Evolutionary conservation across 441 rosid species (phyloP), one percentile per base, ranked within the genome.

Genomic region (Gossypium gossypioides): DNA sequence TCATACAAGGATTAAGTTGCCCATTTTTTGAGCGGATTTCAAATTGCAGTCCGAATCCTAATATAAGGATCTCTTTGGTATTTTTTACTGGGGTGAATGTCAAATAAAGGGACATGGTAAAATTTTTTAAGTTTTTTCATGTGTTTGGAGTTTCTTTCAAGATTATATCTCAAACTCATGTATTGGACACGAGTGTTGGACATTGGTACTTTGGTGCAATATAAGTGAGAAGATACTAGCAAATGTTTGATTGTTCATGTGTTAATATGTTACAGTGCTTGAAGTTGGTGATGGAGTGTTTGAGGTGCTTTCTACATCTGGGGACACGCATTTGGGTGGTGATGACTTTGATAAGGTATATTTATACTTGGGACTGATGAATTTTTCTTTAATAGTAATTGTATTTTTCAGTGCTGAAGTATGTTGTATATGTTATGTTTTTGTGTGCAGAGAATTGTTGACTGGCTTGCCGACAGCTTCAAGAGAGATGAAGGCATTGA

Each of bases 241-340:
- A 7, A 48, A 24, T 48, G 24, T 67, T 15, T 67, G 19, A 67
- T 16, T 25, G 6, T 74, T 65, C 3, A 13, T 32, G 73, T 55
- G 29, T 44, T 73, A 16, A 51, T 62, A 6, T 44, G n/a, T 46
- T 77, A 58, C 82, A 87, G 98, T 93, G 74, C 96, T 93, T 44
- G 98, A 93, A 81, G 97, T 93, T 34, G 98, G 97, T 81, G 96
- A 91, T 77, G 98, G 98, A 75, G 97, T 91, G 44, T 93, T 93
- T 78, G 96, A 93, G 76, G 97, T 90, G 78, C 91, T 91, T 3
- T 91, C 97, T 12, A 93, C 98, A 56, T 90, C 98, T 50, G 96
- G 98, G 2, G 98, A 93, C 75, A 93, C 96, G 1, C 98, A 91
- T 86, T 83, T 93, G 86, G 97, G 98, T 18, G 98, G 98, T 76